Evolutionary conservation across 139 green algal genomes (phyloP).

Genomic region (Picochlorum sp.): DNA sequence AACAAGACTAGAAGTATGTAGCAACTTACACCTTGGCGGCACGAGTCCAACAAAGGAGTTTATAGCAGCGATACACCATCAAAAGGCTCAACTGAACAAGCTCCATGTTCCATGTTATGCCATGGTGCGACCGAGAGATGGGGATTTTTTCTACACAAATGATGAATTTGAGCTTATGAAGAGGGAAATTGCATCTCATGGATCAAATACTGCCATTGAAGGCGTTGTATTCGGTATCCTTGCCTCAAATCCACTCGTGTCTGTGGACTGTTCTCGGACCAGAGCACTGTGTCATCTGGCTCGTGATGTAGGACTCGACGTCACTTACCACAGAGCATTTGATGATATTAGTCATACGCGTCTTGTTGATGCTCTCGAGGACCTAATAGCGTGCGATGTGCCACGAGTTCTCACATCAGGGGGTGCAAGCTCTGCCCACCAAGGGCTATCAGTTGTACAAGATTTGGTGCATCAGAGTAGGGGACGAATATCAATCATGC

Average conservation of each 20-base stretch:
- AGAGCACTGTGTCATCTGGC: slow-evolving; percentile 16
- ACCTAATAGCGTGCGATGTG: slow-evolving; percentile 14
- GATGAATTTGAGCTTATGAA: slow-evolving; percentile 22
- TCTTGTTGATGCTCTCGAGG: slow-evolving; percentile 5
- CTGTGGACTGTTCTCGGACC: background rate
- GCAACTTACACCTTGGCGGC: slow-evolving; percentile 7
- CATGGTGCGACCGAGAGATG: slow-evolving; percentile 17
- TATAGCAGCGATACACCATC: background rate
- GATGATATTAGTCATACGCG: slow-evolving; percentile 16
- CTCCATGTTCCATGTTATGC: slow-evolving; percentile 10
- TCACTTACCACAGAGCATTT: slow-evolving; percentile 34
- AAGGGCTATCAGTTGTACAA: slow-evolving; percentile 10
- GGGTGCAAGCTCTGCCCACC: background rate
- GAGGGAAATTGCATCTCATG: slow-evolving; percentile 16
- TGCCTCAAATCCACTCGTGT: background rate
- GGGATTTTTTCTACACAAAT: slow-evolving; percentile 18
- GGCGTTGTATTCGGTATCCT: slow-evolving; percentile 24
- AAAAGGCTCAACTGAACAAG: background rate
- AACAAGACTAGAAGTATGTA: slow-evolving; percentile 22
- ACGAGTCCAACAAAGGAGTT: slow-evolving; percentile 8
- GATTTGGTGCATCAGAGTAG: slow-evolving; percentile 9
- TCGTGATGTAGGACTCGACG: slow-evolving; percentile 12
- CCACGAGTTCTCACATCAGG: slow-evolving; percentile 15
- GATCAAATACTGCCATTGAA: slow-evolving; percentile 11
- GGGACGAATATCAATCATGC: slow-evolving; percentile 19